These are phyloP conservation scores for Malassezia nana DNA, from an alignment of 1,284 basidiomycete genomes.

Conservation along the genomic window DNA sequence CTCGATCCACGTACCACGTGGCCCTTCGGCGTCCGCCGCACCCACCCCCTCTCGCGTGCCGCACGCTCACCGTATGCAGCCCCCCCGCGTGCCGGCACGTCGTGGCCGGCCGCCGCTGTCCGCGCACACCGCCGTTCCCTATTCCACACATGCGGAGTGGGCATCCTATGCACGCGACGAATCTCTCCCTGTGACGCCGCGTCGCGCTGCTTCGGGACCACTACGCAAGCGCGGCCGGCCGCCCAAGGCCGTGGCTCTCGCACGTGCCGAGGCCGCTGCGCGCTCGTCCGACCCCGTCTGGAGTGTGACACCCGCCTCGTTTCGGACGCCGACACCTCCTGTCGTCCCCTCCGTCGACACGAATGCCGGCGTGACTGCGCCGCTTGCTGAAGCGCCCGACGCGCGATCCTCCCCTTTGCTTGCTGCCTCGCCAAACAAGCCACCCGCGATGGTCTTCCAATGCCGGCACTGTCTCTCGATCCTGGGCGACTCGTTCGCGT, in stretches of 20 bases:
- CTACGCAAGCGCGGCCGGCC: slow-evolving; percentile 12
- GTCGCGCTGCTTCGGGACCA: background rate
- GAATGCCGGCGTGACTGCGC: too few relatives aligned
- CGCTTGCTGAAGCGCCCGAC: too few relatives aligned
- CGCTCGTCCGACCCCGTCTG: background rate
- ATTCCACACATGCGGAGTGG: background rate
- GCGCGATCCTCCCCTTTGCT: background rate
- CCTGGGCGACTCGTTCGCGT: slow-evolving; percentile 26
- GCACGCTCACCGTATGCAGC: background rate
- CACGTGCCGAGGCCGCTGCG: background rate
- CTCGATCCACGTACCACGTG: too few relatives aligned
- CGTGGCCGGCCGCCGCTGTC: slow-evolving; percentile 11
- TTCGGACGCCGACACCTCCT: background rate
- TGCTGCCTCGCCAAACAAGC: background rate
- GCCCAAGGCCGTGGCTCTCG: background rate
- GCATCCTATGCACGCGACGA: background rate
- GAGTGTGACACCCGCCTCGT: slow-evolving; percentile 3
- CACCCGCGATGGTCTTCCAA: slow-evolving; percentile 27
- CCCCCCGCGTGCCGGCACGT: slow-evolving; percentile 1
- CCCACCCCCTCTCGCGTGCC: background rate
- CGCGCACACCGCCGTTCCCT: background rate
- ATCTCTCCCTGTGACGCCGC: background rate
- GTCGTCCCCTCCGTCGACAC: background rate
- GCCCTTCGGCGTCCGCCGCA: too few relatives aligned
- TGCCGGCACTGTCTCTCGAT: slow-evolving; percentile 23